Evolutionary conservation across 441 rosid genomes (phyloP), one percentile per base, ranked within the genome.

Genomic region (Adansonia rubrostipa): DNA sequence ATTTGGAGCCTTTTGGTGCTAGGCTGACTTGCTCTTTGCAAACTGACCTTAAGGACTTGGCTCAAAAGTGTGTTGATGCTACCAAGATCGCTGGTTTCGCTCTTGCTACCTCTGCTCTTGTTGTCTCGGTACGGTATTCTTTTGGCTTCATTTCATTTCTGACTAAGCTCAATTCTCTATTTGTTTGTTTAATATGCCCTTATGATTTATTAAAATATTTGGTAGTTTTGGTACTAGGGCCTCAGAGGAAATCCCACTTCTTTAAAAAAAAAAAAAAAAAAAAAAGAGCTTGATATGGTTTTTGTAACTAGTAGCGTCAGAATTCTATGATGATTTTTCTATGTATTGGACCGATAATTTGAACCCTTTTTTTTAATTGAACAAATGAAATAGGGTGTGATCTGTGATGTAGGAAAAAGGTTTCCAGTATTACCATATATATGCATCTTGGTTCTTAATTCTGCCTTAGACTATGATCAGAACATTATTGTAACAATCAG

Each of bases 11-110:
- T 14, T 76, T 78, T 57, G 58, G 74, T 28, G 82, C 90, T 75
- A 86, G 95, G 66, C 73, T 92, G 78, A 82, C 89, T 78, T 92
- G 97, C 88, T 89, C 98, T 8, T 80, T 89, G 80, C 91, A 89
- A 11, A 66, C 91, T 78, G 93, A 91, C 65, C 45, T 91, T 11
- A 92, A 93, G 87, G 92, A 89, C 53, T 83, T 93, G 80, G 88
- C 90, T 50, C 88, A 80, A 14, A 93, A 91, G 81, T 92, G 88
- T 75, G 73, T 81, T 0, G 97, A 92, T 50, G 95, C 89, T n/a
- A 81, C 93, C 68, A 93, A 90, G 86, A 58, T 95, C 5, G 97
- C 94, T 42, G 92, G 97, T 65, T 90, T 28, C 33, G 33, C 33
- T 28, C 33, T 28, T 28, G 33, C 33, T 28, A 28, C 33, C 33